These are phyloP conservation scores for Fusarium veterinarium DNA, from an alignment of 2,329 filamentous ascomycete genomes.

Conservation along the genomic window DNA sequence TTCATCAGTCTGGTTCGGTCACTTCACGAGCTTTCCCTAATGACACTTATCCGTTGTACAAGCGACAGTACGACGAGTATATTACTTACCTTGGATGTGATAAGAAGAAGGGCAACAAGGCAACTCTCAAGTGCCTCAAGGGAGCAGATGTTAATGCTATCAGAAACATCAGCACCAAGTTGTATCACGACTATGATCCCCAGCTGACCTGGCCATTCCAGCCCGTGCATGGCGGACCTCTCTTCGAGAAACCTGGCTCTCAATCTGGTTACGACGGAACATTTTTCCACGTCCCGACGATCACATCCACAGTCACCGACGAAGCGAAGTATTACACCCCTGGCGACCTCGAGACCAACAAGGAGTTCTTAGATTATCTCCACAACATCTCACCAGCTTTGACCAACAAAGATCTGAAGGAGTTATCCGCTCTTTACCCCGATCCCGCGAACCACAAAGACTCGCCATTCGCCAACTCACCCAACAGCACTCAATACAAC, in stretches of 20 bases:
- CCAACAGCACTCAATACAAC: constrained; percentile 57
- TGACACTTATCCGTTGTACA: constrained; percentile 49
- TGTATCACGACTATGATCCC: constrained; percentile 53
- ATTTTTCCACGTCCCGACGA: constrained; percentile 51
- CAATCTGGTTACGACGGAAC: constrained; percentile 52
- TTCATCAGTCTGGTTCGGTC: constrained; percentile 53
- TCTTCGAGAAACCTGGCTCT: constrained; percentile 60
- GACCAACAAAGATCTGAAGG: constrained; percentile 45
- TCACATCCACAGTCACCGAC: constrained; percentile 53
- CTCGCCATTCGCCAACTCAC: constrained; percentile 52
- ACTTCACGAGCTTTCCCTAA: constrained; percentile 53
- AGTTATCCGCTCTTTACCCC: constrained; percentile 49
- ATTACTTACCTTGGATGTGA: constrained; percentile 46
- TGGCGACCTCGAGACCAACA: constrained; percentile 50
- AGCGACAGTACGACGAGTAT: constrained; percentile 48
- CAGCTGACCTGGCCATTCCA: constrained; percentile 62
- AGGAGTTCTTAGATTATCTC: constrained; percentile 52
- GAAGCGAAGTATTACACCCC: constrained; percentile 51
- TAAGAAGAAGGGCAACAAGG: constrained; percentile 42
- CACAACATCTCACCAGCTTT: constrained; percentile 50
- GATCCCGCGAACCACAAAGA: constrained; percentile 49
- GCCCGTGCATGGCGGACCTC: constrained; percentile 57
- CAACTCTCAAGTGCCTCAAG: constrained; percentile 54
- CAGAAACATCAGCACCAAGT: constrained; percentile 50
- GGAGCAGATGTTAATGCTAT: constrained; percentile 52